Conservation (phyloP, 768 basidiomycete genomes). For the Kwoniella pini region DNA sequence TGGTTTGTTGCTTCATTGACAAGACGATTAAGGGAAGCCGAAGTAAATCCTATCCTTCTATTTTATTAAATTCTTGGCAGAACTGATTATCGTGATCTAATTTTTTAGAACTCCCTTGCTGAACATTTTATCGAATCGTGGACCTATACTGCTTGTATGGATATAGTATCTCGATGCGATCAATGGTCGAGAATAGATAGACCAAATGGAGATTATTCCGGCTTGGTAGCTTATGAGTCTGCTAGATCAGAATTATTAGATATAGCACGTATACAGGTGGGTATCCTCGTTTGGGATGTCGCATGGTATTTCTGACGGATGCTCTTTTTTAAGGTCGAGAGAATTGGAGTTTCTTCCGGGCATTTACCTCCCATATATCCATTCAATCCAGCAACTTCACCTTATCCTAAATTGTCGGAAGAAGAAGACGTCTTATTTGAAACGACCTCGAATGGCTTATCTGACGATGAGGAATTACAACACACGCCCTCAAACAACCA, state of each 20-base stretch:
- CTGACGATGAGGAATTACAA: slow-evolving; percentile 22
- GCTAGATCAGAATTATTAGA: slow-evolving; percentile 86
- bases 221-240: slow-evolving; percentile 64
- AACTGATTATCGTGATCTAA: too few species aligned
- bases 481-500: slow-evolving; percentile 13
- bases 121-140: slow-evolving; percentile 84
- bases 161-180: slow-evolving; percentile 76
- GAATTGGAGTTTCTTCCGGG: slow-evolving; percentile 71
- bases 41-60: slow-evolving; percentile 59
- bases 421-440: slow-evolving; percentile 36
- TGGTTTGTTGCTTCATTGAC: slow-evolving; percentile 78
- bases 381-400: slow-evolving; percentile 61
- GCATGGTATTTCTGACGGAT: not conserved
- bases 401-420: slow-evolving; percentile 28
- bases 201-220: slow-evolving; percentile 55
- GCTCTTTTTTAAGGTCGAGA: slow-evolving; percentile 68
- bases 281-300: slow-evolving; percentile 27
- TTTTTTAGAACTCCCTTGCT: slow-evolving; percentile 46
- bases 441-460: slow-evolving; percentile 35
- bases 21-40: slow-evolving; percentile 69
- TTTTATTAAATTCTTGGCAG: too few species aligned
- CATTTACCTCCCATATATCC: slow-evolving; percentile 73
- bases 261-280: slow-evolving; percentile 81
- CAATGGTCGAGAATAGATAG: slow-evolving; percentile 60
- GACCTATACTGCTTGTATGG: slow-evolving; percentile 86